Conservation (phyloP, 23 red algal species). For the Gracilariopsis chorda region DNA sequence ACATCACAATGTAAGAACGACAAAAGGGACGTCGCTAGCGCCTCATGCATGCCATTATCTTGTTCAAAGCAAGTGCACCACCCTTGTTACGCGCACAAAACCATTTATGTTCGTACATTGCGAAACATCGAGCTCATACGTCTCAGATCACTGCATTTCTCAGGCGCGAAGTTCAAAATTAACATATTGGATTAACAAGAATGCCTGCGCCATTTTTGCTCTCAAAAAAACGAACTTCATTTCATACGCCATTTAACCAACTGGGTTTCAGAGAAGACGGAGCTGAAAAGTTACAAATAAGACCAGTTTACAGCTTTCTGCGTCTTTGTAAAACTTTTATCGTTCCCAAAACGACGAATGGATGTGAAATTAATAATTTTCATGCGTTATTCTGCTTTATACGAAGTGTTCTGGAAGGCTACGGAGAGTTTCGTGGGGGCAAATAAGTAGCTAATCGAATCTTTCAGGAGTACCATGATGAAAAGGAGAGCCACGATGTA, state of each 20-base stretch:
- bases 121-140: background rate
- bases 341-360: background rate
- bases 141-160: background rate
- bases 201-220: background rate
- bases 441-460: background rate
- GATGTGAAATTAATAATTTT: background rate
- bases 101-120: background rate
- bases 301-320: background rate
- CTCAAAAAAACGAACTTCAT: background rate
- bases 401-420: slow-evolving; percentile 26
- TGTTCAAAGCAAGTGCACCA: background rate
- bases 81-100: background rate
- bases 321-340: background rate
- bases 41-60: background rate
- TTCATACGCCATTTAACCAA: background rate
- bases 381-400: background rate
- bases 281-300: background rate
- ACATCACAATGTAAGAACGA: background rate
- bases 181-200: background rate
- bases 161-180: background rate
- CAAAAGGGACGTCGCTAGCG: background rate
- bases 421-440: background rate
- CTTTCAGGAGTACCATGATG: background rate
- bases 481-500: background rate
- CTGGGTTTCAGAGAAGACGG: background rate